phyloP scores from a whole-genome alignment of 140 eudicot genomes.

The Bidens hawaiensis region DNA sequence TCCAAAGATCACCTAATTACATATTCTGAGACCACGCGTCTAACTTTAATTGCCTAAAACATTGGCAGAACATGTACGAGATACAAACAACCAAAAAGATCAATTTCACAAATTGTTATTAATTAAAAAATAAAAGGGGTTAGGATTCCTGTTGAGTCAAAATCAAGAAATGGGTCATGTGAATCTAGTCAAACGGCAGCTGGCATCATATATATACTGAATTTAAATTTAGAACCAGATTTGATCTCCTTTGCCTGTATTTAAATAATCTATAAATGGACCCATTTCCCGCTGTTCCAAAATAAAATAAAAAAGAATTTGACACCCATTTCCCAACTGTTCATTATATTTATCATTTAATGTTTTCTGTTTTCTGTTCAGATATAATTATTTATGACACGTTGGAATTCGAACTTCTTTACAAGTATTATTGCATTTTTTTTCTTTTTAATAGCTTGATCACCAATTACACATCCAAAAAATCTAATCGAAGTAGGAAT shows the following conservation, averaged over 20 bases:
- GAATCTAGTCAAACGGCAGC: constrained; percentile 37
- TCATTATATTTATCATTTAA: constrained; percentile 9
- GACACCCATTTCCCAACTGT: constrained; percentile 32
- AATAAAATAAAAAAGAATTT: neutral
- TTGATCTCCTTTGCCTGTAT: constrained; percentile 22
- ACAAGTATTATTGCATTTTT: neutral
- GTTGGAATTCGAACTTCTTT: neutral
- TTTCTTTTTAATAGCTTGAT: neutral
- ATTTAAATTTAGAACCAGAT: constrained; percentile 26
- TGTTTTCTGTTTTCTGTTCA: too few relatives aligned
- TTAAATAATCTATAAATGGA: constrained; percentile 1
- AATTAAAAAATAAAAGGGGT: neutral
- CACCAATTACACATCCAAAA: too few relatives aligned
- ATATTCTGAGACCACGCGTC: too few relatives aligned
- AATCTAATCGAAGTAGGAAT: too few relatives aligned
- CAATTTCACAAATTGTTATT: neutral
- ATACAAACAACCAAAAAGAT: too few relatives aligned
- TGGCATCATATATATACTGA: constrained; percentile 27
- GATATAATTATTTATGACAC: neutral
- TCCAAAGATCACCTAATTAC: too few relatives aligned
- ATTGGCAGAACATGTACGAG: too few relatives aligned
- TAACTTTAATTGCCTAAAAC: too few relatives aligned
- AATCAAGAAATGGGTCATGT: constrained; percentile 30
- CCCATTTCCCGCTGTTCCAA: constrained; percentile 7
- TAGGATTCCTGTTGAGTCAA: constrained; percentile 9